A percentile compares a stretch with the other conserved stretches of the same genome.
Conservation (phyloP, 306 rosid genomes). For the Biancaea sappan region DNA sequence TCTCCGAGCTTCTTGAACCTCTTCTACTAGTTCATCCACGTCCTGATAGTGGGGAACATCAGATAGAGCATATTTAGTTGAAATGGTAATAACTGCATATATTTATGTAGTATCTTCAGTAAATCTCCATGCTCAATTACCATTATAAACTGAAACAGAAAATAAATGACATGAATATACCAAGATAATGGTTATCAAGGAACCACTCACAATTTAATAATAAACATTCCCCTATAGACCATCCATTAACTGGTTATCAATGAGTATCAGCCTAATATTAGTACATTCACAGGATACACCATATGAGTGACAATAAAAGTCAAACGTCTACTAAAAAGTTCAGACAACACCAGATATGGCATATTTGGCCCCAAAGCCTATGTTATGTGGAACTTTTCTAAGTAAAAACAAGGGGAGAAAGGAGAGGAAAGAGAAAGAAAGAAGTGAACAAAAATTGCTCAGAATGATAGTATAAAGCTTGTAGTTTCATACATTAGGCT, state of each 20-base stretch:
- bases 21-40: slow-evolving; percentile 80
- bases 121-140: slow-evolving; percentile 19
- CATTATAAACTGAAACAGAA: slow-evolving; percentile 23
- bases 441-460: background rate
- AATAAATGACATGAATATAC: slow-evolving; percentile 31
- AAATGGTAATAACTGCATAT: background rate
- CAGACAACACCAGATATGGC: no score
- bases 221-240: background rate
- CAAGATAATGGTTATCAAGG: slow-evolving; percentile 4
- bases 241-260: background rate
- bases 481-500: slow-evolving; percentile 14
- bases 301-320: background rate
- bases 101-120: background rate
- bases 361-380: no score
- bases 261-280: background rate
- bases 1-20: slow-evolving; percentile 96
- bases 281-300: no score
- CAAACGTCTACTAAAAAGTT: background rate
- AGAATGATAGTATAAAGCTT: background rate
- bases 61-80: slow-evolving; percentile 23
- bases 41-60: slow-evolving; percentile 50
- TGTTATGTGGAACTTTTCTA: no score
- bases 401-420: no score
- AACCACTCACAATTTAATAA: background rate
- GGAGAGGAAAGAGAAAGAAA: no score